Percentiles rank a stretch among this genome's conserved stretches.
Evolutionary conservation across 495 filamentous ascomycete species (phyloP).

Genomic region (Neurospora tetrasperma): DNA sequence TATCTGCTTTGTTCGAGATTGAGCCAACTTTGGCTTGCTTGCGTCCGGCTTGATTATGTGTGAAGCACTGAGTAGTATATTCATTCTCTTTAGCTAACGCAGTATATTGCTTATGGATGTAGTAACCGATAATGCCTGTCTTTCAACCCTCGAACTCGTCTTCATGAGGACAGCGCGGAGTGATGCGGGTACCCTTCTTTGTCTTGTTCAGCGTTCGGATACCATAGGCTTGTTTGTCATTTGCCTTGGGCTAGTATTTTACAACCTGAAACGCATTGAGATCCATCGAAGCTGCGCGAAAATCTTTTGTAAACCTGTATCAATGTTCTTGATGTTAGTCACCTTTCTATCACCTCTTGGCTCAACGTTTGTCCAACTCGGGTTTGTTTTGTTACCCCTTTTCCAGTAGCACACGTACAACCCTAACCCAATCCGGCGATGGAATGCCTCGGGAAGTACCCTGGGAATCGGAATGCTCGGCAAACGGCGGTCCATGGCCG

Average conservation of each 20-base stretch:
- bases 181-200: background rate
- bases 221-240: background rate
- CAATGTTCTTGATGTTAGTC: background rate
- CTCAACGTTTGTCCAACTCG: background rate
- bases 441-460: background rate
- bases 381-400: background rate
- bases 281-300: background rate
- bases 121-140: background rate
- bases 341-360: background rate
- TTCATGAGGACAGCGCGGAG: background rate
- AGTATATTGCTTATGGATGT: background rate
- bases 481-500: background rate
- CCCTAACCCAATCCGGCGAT: background rate
- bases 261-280: background rate
- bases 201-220: background rate
- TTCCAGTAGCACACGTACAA: background rate
- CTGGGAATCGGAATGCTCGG: background rate
- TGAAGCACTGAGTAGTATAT: background rate
- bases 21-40: background rate
- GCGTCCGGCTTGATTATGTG: background rate
- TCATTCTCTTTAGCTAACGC: background rate
- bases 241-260: background rate
- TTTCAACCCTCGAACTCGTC: too few species aligned
- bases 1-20: background rate
- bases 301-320: background rate